phyloP scores from a whole-genome alignment of 2,329 filamentous ascomycete genomes.

The Stromatinia cepivora region DNA sequence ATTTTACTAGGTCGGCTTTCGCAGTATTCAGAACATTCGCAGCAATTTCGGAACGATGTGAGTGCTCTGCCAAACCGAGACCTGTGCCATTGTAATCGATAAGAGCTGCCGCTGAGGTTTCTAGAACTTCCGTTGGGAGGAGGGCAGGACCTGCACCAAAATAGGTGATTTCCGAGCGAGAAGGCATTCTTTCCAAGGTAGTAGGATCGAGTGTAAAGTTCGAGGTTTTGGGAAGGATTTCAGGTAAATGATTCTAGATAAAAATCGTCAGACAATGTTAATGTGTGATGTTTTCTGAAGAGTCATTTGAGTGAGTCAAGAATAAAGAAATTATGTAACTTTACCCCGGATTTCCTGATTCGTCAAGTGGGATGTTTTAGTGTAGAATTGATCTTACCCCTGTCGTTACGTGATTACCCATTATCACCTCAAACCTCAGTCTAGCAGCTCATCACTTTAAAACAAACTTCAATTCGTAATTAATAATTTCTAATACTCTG shows the following conservation, averaged over 20 bases:
- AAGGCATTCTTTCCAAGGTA: constrained; percentile 17
- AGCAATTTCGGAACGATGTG: constrained; percentile 79
- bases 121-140: constrained; percentile 78
- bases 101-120: constrained; percentile 73
- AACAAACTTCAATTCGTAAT: background rate
- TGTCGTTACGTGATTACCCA: background rate
- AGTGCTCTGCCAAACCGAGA: constrained; percentile 85
- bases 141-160: constrained; percentile 90
- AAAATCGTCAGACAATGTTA: background rate
- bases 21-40: constrained; percentile 75
- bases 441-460: background rate
- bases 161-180: constrained; percentile 63
- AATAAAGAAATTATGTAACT: background rate
- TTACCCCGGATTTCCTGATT: constrained; percentile 21
- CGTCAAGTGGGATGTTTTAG: constrained; percentile 20
- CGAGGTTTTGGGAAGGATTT: background rate
- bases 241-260: background rate
- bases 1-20: constrained; percentile 69
- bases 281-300: background rate
- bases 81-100: constrained; percentile 80
- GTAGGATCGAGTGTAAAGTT: background rate
- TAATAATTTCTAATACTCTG: background rate
- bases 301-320: background rate
- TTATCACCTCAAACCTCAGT: background rate
- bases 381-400: background rate